A percentile compares a stretch with the other conserved stretches of the same genome.
phyloP scores from a whole-genome alignment of 192 early-diverging fungal species.

The Umbelopsis isabellina region DNA sequence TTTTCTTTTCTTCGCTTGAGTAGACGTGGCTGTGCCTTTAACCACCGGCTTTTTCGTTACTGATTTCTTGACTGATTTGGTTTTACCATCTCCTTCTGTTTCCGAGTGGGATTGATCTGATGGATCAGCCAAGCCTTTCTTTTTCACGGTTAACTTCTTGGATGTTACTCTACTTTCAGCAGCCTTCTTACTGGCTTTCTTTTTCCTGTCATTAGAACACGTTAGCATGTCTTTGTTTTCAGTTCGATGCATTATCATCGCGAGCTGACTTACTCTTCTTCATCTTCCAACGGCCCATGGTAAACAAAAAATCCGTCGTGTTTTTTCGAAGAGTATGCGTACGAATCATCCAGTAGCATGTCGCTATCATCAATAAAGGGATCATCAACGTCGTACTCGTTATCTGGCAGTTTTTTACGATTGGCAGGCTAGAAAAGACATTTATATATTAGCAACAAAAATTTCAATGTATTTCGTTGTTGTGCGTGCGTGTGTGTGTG shows the following conservation, averaged over 20 bases:
- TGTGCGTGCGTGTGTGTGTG: too few species aligned
- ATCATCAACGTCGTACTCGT: conserved; percentile 58
- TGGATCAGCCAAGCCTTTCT: background rate
- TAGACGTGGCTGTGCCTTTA: background rate
- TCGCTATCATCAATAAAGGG: conserved; percentile 67
- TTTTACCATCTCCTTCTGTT: conserved; percentile 12
- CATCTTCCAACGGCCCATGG: conserved; percentile 46
- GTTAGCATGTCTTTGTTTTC: conserved; percentile 8
- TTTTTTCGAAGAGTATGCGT: conserved; percentile 29
- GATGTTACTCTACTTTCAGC: background rate
- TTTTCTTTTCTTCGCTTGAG: conserved; percentile 15
- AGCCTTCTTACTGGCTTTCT: background rate
- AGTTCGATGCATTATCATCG: background rate
- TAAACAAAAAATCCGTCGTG: conserved; percentile 56
- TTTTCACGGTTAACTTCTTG: background rate
- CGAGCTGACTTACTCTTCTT: conserved; percentile 26
- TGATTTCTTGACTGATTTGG: conserved; percentile 1
- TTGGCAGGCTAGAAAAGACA: background rate
- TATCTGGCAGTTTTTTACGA: conserved; percentile 21
- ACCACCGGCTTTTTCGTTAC: background rate
- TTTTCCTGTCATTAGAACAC: background rate
- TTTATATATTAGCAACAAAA: background rate
- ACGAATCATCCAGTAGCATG: conserved; percentile 43
- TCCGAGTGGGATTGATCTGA: conserved; percentile 10
- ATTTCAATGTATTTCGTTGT: too few species aligned